Evolutionary conservation across 768 basidiomycete genomes (phyloP), one percentile per base, ranked within the genome.

Genomic region (Hortiboletus campestris): DNA sequence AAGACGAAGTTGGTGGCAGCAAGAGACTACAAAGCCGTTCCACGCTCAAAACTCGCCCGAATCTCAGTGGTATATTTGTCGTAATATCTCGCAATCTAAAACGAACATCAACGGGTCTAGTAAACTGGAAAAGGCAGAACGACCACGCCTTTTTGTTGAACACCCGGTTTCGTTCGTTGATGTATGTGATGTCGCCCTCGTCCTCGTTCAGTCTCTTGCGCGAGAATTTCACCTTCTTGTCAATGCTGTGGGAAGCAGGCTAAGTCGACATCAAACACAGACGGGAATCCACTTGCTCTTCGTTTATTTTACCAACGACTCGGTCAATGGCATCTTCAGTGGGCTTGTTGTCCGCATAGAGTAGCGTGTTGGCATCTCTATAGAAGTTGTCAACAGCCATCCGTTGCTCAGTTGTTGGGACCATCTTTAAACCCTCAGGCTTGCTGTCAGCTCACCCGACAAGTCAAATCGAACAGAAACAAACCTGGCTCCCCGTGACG

Each of bases 41-140:
- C 95, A 61, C 96, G 88, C 70, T 98, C 96, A 80, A 98, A 98
- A 73, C 94, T 98, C 22, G 92, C 94, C 46, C 94, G 86, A 60
- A 98, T 98, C 71, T 98, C 95, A 41, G 91, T 75, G 1, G 97
- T 99, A 67, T 98, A 97, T 67, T 96, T 94, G 82, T 96, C 91
- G 78, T 93, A 96, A 73, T 94, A 97, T 58, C 94, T 83, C 6
- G 90, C 89, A 76, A 95, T 94, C 91, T 94, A 63, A 28, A 20
- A 7, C 12, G 48, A 58, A 17, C 43, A 25, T 53, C 6, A 49
- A 39, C 50, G 19, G 44, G 36, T 58, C 28, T 19, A 19, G 12
- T 20, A 19, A 28, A 22, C 14, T 17, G 4, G 22, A 44, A 29
- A 2, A 35, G 49, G 45, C 12, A 49, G 39, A 36, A 41, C 32